phyloP scores from a whole-genome alignment of 2,329 filamentous ascomycete species.

The Colletotrichum caudatum region DNA sequence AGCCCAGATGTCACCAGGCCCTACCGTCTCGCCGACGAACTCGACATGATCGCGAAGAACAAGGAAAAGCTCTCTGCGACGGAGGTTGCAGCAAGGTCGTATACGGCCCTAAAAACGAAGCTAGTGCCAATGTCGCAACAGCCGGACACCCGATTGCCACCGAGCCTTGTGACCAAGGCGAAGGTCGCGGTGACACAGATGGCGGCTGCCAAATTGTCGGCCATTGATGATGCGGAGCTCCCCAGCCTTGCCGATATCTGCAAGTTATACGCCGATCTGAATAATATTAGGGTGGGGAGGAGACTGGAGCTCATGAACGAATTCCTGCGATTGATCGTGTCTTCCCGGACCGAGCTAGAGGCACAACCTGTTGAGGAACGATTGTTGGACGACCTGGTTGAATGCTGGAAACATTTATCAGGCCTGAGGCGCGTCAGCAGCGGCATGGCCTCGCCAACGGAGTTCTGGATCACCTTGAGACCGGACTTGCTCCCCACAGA shows the following conservation, averaged over 20 bases:
- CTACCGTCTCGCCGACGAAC: constrained; percentile 18
- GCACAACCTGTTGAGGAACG: constrained; percentile 14
- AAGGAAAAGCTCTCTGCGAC: not conserved
- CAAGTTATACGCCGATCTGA: constrained; percentile 31
- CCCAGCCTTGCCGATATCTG: constrained; percentile 32
- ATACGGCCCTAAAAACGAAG: constrained; percentile 17
- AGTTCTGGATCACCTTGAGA: constrained; percentile 49
- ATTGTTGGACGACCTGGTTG: constrained; percentile 48
- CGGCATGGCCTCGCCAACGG: constrained; percentile 29
- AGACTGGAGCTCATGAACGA: constrained; percentile 29
- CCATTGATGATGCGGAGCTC: not conserved
- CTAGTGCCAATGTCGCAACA: constrained; percentile 5
- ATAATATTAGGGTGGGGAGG: not conserved
- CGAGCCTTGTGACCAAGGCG: not conserved
- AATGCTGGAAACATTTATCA: constrained; percentile 54
- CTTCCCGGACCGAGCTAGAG: not conserved
- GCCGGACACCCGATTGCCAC: constrained; percentile 1
- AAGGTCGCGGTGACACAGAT: constrained; percentile 14
- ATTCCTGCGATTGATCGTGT: constrained; percentile 26
- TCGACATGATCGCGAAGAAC: constrained; percentile 23
- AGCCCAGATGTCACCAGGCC: constrained; percentile 12
- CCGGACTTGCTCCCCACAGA: constrained; percentile 45
- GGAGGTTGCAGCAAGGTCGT: constrained; percentile 6
- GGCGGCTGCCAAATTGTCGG: constrained; percentile 22
- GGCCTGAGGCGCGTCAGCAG: constrained; percentile 48